phyloP scores from a whole-genome alignment of 768 basidiomycete genomes.

The Lentinula guzmanii region DNA sequence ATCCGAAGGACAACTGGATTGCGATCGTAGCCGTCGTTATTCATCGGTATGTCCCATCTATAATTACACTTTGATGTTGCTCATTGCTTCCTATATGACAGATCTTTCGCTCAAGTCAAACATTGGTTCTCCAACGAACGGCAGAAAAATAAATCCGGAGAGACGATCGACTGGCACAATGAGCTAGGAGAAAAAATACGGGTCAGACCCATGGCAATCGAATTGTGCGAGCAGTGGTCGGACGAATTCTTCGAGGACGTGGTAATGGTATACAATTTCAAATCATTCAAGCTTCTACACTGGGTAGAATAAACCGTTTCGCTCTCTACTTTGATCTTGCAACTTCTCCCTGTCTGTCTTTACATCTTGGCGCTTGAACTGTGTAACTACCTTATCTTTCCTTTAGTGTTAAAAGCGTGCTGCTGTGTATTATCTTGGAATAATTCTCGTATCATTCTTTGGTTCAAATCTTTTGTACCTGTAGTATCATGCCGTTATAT shows the following conservation, averaged over 20 bases:
- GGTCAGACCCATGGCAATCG: conserved; percentile 41
- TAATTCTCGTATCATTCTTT: background rate
- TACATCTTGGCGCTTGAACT: conserved; percentile 1
- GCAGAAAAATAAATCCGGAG: conserved; percentile 35
- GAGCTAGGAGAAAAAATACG: conserved; percentile 37
- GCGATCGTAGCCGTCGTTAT: conserved; percentile 52
- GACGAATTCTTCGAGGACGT: conserved; percentile 59
- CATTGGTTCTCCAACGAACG: conserved; percentile 68
- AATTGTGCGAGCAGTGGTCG: conserved; percentile 49
- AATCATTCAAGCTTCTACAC: background rate
- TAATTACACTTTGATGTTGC: background rate
- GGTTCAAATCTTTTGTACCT: background rate
- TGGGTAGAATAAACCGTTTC: conserved; percentile 3
- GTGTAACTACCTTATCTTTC: background rate
- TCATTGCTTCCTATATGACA: conserved; percentile 13
- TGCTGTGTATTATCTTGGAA: background rate
- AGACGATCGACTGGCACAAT: conserved; percentile 25
- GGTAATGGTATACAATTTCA: conserved; percentile 21
- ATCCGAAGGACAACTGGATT: conserved; percentile 59
- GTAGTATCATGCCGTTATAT: background rate
- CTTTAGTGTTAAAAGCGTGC: background rate
- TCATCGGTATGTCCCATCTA: conserved; percentile 32
- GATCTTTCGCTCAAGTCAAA: conserved; percentile 56
- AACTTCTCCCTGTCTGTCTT: background rate
- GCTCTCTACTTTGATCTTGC: background rate